These are phyloP conservation scores for Penicillium sp. DNA, from an alignment of 2,329 filamentous ascomycete genomes.

Conservation along the genomic window DNA sequence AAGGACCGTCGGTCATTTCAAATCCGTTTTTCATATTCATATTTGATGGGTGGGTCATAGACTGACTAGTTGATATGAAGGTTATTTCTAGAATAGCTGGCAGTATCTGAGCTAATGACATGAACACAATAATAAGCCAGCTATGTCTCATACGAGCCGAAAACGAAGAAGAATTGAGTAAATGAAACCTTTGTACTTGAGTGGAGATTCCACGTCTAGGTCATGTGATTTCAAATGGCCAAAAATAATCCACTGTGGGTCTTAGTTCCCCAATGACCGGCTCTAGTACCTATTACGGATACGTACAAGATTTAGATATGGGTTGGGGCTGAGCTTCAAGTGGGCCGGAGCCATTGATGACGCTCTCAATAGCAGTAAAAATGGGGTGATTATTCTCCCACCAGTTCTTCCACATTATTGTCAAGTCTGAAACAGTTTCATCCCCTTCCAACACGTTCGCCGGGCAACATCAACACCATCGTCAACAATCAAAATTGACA, in stretches of 20 bases:
- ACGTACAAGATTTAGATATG: neutral
- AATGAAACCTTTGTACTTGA: no score
- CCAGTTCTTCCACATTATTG: no score
- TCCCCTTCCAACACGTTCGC: neutral
- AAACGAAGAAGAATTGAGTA: neutral
- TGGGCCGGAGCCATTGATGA: neutral
- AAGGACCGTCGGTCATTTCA: neutral
- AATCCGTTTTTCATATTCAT: no score
- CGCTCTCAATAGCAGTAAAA: neutral
- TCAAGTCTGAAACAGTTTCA: neutral
- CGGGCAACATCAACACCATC: neutral
- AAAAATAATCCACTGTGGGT: neutral
- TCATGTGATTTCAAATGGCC: neutral
- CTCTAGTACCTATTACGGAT: no score
- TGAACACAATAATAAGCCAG: neutral
- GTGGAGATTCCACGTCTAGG: no score
- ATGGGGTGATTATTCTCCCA: neutral
- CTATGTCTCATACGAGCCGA: neutral
- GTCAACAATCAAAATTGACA: neutral
- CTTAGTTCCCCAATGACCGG: neutral
- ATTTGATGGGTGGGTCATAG: no score
- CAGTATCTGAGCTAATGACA: neutral
- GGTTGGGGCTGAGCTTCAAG: neutral
- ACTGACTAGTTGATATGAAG: neutral
- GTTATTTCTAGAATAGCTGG: neutral